phyloP scores from a whole-genome alignment of 1,139 yeast species.

The Suhomyces maxii region DNA sequence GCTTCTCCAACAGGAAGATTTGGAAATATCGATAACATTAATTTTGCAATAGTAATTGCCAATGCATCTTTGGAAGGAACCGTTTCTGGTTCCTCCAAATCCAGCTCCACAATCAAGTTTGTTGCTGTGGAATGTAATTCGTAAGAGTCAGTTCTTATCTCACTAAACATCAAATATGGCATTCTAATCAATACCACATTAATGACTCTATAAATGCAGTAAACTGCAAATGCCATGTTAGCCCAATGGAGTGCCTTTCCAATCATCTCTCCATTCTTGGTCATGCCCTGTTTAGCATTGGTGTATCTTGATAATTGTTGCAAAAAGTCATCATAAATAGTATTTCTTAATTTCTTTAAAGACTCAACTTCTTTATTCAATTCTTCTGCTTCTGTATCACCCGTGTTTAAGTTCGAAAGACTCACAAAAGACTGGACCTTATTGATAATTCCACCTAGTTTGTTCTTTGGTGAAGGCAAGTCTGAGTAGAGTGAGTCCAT shows the following conservation, averaged over 20 bases:
- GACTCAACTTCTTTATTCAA: conserved; percentile 38
- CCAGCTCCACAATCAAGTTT: conserved; percentile 9
- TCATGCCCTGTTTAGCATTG: background rate
- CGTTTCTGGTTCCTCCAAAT: background rate
- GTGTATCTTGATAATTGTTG: conserved; percentile 18
- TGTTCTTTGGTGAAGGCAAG: conserved; percentile 4
- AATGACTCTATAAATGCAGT: conserved; percentile 64
- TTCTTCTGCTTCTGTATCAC: conserved; percentile 31
- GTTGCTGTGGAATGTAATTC: conserved; percentile 9
- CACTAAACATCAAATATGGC: conserved; percentile 23
- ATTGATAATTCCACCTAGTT: conserved; percentile 31
- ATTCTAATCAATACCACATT: conserved; percentile 45
- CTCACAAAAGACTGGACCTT: conserved; percentile 47
- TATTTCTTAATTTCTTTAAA: conserved; percentile 26
- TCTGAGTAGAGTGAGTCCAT: background rate
- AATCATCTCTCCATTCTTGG: conserved; percentile 1
- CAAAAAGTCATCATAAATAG: conserved; percentile 33
- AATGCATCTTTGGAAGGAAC: conserved; percentile 51
- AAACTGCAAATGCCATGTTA: conserved; percentile 48
- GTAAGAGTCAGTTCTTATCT: conserved; percentile 1
- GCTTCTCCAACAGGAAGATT: conserved; percentile 42
- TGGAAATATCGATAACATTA: conserved; percentile 31
- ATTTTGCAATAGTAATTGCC: conserved; percentile 63
- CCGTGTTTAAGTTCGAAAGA: conserved; percentile 20
- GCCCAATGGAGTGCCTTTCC: conserved; percentile 11